phyloP scores from a whole-genome alignment of 176 grass and related monocot genomes.

The Pharus latifolius region DNA sequence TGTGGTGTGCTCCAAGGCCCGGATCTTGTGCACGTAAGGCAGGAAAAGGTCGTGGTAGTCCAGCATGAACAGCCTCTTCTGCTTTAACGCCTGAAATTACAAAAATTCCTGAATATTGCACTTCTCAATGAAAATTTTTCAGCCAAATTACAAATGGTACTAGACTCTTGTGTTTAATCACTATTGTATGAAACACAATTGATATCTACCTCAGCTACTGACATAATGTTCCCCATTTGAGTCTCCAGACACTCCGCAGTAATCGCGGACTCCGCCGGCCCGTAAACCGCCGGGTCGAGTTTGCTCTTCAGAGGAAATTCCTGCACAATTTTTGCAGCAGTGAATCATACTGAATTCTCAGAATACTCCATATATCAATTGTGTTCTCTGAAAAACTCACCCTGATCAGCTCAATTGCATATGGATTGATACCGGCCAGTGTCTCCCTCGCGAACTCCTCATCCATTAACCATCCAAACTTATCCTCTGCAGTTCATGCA shows the following conservation, averaged over 20 bases:
- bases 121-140: too few relatives aligned
- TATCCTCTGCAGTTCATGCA: slow-evolving; percentile 39
- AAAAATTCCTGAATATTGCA: too few relatives aligned
- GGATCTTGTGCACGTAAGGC: slow-evolving; percentile 73
- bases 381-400: not conserved
- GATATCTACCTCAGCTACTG: slow-evolving; percentile 47
- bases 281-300: slow-evolving; percentile 65
- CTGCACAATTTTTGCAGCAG: not conserved
- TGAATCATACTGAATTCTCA: not conserved
- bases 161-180: not conserved
- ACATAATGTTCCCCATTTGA: slow-evolving; percentile 35
- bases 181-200: too few relatives aligned
- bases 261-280: slow-evolving; percentile 54
- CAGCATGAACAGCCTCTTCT: slow-evolving; percentile 68
- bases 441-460: slow-evolving; percentile 84
- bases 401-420: slow-evolving; percentile 63
- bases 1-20: slow-evolving; percentile 36
- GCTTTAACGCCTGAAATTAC: slow-evolving; percentile 28
- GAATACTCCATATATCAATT: not conserved
- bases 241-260: slow-evolving; percentile 37
- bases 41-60: slow-evolving; percentile 79
- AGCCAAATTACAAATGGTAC: too few relatives aligned
- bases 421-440: slow-evolving; percentile 66
- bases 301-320: slow-evolving; percentile 64
- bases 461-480: slow-evolving; percentile 66